Evolutionary conservation across 2,329 filamentous ascomycete genomes (phyloP).

Genomic region (Escovopsis weberi): DNA sequence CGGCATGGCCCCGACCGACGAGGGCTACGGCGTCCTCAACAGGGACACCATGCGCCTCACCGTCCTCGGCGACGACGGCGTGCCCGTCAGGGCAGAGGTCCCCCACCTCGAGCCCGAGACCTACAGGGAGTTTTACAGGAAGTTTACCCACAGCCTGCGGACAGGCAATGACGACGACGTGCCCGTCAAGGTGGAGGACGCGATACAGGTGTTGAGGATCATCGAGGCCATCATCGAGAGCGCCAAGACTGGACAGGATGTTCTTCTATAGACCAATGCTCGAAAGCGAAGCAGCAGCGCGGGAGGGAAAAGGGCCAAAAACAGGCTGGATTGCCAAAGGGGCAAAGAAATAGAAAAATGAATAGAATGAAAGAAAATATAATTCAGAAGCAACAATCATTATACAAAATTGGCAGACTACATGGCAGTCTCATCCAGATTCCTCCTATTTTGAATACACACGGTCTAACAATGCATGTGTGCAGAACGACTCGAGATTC

Average conservation of each 20-base stretch:
- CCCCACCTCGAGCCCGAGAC: constrained; percentile 51
- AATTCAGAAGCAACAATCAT: no score
- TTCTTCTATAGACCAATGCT: constrained; percentile 14
- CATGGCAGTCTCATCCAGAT: no score
- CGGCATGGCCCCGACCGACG: constrained; percentile 46
- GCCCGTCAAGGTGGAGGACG: constrained; percentile 38
- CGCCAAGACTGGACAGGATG: constrained; percentile 30
- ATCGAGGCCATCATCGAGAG: constrained; percentile 39
- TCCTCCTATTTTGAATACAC: no score
- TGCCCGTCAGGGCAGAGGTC: constrained; percentile 32
- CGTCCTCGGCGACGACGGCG: constrained; percentile 35
- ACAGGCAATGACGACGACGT: constrained; percentile 34
- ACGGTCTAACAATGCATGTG: no score
- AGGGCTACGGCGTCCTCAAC: constrained; percentile 50
- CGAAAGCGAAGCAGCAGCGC: neutral
- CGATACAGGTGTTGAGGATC: constrained; percentile 36
- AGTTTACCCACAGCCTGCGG: constrained; percentile 32
- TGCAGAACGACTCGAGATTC: no score
- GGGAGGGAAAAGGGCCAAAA: neutral
- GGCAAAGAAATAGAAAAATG: neutral
- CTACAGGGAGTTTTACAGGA: constrained; percentile 53
- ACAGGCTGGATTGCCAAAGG: neutral
- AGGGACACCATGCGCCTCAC: constrained; percentile 45
- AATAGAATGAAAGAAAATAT: neutral
- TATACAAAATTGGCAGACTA: no score